Evolutionary conservation across 345 rosid species (phyloP).

Genomic region (Angophora floribunda): DNA sequence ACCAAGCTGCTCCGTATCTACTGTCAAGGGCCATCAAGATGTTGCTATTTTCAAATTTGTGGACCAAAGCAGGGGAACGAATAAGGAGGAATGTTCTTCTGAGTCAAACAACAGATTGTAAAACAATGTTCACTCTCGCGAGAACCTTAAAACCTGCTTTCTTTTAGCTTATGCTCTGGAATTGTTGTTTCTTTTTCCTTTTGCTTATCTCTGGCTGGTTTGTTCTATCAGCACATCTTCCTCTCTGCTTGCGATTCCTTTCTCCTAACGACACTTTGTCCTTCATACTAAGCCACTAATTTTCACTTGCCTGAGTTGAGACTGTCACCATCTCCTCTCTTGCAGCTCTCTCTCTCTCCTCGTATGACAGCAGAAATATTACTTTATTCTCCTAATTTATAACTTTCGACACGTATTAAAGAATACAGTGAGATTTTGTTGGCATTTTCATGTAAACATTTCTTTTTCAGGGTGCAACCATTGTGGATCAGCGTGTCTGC

Average conservation of each 20-base stretch:
- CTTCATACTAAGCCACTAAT: not conserved
- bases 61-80: not conserved
- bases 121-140: not conserved
- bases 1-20: not conserved
- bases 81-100: not conserved
- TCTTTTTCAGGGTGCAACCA: constrained; percentile 57
- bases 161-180: not conserved
- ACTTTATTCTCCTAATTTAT: not conserved
- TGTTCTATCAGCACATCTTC: not conserved
- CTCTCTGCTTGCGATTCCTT: not conserved
- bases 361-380: not conserved
- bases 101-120: not conserved
- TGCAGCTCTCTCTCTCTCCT: not conserved
- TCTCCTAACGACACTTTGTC: not conserved
- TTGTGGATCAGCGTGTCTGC: constrained; percentile 66
- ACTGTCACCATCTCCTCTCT: not conserved
- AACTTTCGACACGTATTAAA: not conserved
- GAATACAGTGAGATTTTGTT: not conserved
- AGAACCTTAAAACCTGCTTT: not conserved
- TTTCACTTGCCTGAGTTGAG: not conserved
- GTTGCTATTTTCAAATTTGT: not conserved
- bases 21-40: not conserved
- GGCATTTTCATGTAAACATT: not conserved
- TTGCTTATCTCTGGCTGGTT: not conserved
- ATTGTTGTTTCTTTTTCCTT: not conserved